A percentile compares a stretch with the other conserved stretches of the same genome.
Conservation (phyloP, 305 asterid genomes). For the Fraxinus dipetala region DNA sequence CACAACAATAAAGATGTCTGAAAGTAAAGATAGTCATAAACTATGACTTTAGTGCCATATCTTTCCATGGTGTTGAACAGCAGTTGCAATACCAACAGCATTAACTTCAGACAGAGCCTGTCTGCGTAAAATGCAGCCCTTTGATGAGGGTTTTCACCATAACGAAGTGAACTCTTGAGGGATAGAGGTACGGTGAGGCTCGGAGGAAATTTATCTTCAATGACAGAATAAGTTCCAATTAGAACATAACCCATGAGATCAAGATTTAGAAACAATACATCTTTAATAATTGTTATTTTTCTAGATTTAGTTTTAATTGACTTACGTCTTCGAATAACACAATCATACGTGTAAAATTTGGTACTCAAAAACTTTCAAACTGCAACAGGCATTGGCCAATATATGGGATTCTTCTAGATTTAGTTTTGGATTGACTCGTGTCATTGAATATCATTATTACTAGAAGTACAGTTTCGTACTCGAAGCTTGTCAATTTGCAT, state of each 20-base stretch:
- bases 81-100: constrained; percentile 92
- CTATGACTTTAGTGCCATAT: constrained; percentile 31
- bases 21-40: background rate
- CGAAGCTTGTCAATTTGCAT: background rate
- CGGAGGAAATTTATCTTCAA: constrained; percentile 78
- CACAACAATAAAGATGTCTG: background rate
- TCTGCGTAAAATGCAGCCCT: constrained; percentile 89
- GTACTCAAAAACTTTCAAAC: background rate
- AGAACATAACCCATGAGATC: background rate
- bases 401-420: background rate
- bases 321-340: background rate
- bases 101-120: constrained; percentile 85
- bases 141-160: constrained; percentile 99
- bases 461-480: background rate
- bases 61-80: constrained; percentile 94
- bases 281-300: background rate
- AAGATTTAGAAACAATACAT: background rate
- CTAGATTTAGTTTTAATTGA: constrained; percentile 6
- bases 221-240: constrained; percentile 18
- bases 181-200: constrained; percentile 69
- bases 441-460: background rate
- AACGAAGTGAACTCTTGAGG: constrained; percentile 77
- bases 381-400: background rate
- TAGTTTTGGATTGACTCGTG: constrained; percentile 9
- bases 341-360: too few relatives aligned